Evolutionary conservation across 75 land plant genomes (phyloP).

Genomic region (Cupressus sempervirens): DNA sequence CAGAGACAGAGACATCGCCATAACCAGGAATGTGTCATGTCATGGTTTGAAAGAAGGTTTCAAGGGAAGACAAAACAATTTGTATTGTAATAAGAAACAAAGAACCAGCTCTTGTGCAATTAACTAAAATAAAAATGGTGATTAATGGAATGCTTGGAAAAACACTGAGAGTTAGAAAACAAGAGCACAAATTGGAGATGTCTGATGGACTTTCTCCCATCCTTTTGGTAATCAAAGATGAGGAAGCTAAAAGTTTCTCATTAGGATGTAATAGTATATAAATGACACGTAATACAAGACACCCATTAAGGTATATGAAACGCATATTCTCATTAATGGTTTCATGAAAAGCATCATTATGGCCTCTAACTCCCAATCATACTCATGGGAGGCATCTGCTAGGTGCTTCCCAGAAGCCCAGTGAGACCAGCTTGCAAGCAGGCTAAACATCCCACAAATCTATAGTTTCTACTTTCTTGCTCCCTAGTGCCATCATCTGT

Average conservation of each 20-base stretch:
- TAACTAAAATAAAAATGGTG: background rate
- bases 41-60: background rate
- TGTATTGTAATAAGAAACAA: background rate
- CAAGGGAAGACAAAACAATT: background rate
- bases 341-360: no score
- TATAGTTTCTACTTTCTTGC: no score
- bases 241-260: background rate
- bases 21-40: background rate
- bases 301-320: background rate
- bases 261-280: background rate
- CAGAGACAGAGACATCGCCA: background rate
- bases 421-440: no score
- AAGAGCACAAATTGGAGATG: background rate
- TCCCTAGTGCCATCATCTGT: no score
- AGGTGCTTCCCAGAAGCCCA: no score
- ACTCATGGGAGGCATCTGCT: no score
- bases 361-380: no score
- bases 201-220: background rate
- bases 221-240: background rate
- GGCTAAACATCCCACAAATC: no score
- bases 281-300: background rate
- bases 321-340: no score
- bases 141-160: background rate
- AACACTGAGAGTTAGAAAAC: background rate
- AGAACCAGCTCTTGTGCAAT: background rate